These are phyloP conservation scores for Nannochloris sp. DNA, from an alignment of 139 green algal species.

Conservation along the genomic window DNA sequence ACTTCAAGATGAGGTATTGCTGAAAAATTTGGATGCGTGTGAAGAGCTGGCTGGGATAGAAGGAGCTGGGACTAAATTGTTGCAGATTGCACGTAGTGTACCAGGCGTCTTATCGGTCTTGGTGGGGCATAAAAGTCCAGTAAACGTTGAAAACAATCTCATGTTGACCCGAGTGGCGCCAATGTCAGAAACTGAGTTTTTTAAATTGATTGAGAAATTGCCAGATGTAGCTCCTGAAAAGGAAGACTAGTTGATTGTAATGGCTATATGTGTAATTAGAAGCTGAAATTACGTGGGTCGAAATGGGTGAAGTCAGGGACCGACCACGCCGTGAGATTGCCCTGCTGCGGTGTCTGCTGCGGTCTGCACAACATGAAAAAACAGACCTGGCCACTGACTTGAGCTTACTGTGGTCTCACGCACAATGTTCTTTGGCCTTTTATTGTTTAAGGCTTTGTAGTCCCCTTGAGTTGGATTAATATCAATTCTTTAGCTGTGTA, in stretches of 20 bases:
- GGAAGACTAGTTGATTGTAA: not conserved
- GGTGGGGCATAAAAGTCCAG: constrained; percentile 41
- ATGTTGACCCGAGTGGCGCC: not conserved
- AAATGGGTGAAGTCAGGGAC: too few species aligned
- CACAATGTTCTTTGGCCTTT: too few species aligned
- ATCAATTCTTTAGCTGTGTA: too few species aligned
- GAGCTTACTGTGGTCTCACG: too few species aligned
- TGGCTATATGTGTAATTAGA: not conserved
- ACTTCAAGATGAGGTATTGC: not conserved
- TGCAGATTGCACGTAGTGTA: constrained; percentile 50
- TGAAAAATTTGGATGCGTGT: not conserved
- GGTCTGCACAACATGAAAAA: too few species aligned
- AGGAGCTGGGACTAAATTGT: constrained; percentile 30
- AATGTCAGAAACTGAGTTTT: not conserved
- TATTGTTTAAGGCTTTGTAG: too few species aligned
- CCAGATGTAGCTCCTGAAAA: not conserved
- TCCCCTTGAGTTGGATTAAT: too few species aligned
- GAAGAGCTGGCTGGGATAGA: not conserved
- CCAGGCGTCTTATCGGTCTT: constrained; percentile 25
- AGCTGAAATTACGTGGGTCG: too few species aligned
- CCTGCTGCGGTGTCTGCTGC: too few species aligned
- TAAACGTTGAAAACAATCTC: constrained; percentile 32
- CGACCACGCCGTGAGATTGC: too few species aligned
- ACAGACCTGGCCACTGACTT: too few species aligned
- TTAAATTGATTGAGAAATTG: not conserved